A percentile compares a stretch with the other conserved stretches of the same genome.
Evolutionary conservation across 140 eudicot species (phyloP).

Genomic region (Bidens hawaiensis): DNA sequence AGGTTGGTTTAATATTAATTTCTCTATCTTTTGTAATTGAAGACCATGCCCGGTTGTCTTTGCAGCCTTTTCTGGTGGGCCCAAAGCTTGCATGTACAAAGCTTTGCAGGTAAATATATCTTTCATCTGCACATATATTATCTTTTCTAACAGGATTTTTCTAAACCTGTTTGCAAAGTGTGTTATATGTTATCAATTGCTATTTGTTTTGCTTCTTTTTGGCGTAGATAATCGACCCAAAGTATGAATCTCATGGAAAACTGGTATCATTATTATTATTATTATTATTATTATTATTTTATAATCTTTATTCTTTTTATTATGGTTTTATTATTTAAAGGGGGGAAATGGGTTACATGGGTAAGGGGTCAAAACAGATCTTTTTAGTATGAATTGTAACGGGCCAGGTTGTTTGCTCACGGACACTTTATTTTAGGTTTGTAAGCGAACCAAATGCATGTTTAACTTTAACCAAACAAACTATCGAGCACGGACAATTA

Average conservation of each 20-base stretch:
- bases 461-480: no score
- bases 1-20: constrained; percentile 1
- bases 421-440: no score
- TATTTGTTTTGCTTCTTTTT: constrained; percentile 17
- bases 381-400: not conserved
- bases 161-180: not conserved
- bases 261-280: constrained; percentile 36
- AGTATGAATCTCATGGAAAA: constrained; percentile 38
- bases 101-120: constrained; percentile 70
- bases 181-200: not conserved
- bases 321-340: not conserved
- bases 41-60: constrained; percentile 88
- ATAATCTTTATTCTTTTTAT: not conserved
- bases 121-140: constrained; percentile 10
- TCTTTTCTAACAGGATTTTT: no score
- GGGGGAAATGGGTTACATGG: not conserved
- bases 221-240: constrained; percentile 69
- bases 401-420: not conserved
- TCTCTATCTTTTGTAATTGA: constrained; percentile 16
- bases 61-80: constrained; percentile 90
- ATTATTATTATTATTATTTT: not conserved
- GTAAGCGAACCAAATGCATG: no score
- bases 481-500: no score
- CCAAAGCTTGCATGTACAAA: constrained; percentile 96
- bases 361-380: not conserved